Evolutionary conservation across 305 asterid species (phyloP), one percentile per base, ranked within the genome.

Genomic region (Solanum hybrid): DNA sequence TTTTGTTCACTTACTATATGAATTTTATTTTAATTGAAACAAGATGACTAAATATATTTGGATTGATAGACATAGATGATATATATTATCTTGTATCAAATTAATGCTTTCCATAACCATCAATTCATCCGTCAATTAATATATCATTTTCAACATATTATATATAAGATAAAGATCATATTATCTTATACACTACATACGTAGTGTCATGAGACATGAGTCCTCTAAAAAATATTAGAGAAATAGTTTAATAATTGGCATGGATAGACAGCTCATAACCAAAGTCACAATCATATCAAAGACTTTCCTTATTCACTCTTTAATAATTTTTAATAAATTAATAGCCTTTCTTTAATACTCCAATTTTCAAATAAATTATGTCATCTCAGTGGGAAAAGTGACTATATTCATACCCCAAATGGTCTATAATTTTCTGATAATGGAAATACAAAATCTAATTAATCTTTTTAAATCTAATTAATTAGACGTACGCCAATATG

Each of bases 231-330:
- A 72, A 36, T 84, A 84, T 31, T 51, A 84, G 87, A 29, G 22
- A 51, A 56, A 26, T 87, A 87, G 7, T 72, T 69, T 2, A 87
- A 72, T 35, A 66, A 86, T 27, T 72, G 82, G 42, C 40, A 71
- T 71, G 90, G 90, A 73, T 26, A 81, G 87, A 40, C 56, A 89
- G 29, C 72, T 40, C 72, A 88, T 72, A 77, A 42, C 64, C 56
- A n/a, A 42, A 79, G 92, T 81, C 90, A 89, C 89, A 90, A 89
- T 92, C 91, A 92, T 75, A 90, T 87, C 91, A 89, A 86, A 90
- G 91, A 90, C 93, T 91, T 90, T 88, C 89, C 66, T 84, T n/a
- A 84, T 45, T 84, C 45, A 84, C 40, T 27, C 29, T 15, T 84
- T 45, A 45, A 34, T 84, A 45, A 69, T 45, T 31, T 29, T 7